Conservation (phyloP, 768 basidiomycete species). For the Boletus subparvulus region DNA sequence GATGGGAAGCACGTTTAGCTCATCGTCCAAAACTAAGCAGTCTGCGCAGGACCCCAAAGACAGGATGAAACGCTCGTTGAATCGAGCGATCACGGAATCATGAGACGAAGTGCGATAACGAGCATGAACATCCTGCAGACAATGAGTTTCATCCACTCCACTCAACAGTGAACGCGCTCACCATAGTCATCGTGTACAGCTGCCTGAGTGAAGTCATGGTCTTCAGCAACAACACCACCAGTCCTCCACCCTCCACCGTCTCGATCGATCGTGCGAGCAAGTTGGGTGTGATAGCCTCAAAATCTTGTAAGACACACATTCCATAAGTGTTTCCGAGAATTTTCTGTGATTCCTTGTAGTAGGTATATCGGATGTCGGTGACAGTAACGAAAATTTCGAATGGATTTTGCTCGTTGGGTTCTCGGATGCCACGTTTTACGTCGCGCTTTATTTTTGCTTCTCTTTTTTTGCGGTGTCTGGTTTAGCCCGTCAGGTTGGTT, state of each 20-base stretch:
- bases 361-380: constrained; percentile 99
- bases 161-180: constrained; percentile 21
- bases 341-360: constrained; percentile 97
- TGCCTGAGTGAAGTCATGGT: constrained; percentile 93
- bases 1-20: constrained; percentile 95
- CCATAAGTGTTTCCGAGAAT: constrained; percentile 97
- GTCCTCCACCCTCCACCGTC: constrained; percentile 94
- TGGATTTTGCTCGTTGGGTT: constrained; percentile 93
- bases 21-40: constrained; percentile 94
- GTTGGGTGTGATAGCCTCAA: constrained; percentile 98
- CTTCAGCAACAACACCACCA: constrained; percentile 86
- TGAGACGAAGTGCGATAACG: constrained; percentile 92
- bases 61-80: constrained; percentile 98
- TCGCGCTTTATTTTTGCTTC: constrained; percentile 97
- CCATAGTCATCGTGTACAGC: constrained; percentile 89
- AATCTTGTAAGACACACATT: constrained; percentile 96
- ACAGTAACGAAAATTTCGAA: constrained; percentile 98
- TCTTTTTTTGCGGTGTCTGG: constrained; percentile 91
- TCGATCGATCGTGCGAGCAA: constrained; percentile 95
- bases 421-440: constrained; percentile 89
- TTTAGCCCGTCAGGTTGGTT: not conserved
- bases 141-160: not conserved
- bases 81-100: constrained; percentile 85
- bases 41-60: constrained; percentile 92
- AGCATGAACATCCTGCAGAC: constrained; percentile 85